Percentiles rank a stretch among this genome's conserved stretches.
Evolutionary conservation across 192 early-diverging fungal species (phyloP).

Genomic region (Podila epicladia): DNA sequence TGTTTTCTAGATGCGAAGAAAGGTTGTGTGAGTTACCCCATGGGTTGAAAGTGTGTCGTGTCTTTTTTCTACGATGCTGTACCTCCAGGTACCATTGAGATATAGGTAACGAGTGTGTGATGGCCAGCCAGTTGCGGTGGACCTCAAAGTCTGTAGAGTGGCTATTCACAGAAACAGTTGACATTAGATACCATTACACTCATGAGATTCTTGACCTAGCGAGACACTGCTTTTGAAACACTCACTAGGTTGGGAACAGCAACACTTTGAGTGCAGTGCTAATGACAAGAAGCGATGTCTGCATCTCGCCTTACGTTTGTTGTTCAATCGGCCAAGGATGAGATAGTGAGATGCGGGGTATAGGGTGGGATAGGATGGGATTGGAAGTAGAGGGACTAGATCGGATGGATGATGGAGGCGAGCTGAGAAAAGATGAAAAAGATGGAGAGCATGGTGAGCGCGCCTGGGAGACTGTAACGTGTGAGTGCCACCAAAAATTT

Average conservation of each 20-base stretch:
- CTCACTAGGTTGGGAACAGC: constrained; percentile 79
- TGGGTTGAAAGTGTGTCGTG: too few relatives aligned
- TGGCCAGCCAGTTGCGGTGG: constrained; percentile 97
- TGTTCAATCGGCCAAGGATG: neutral
- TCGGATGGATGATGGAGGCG: too few relatives aligned
- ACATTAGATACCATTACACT: neutral
- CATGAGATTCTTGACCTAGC: too few relatives aligned
- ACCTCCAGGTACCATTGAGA: constrained; percentile 88
- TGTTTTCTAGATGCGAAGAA: constrained; percentile 58
- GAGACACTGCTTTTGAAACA: neutral
- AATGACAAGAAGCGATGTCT: constrained; percentile 54
- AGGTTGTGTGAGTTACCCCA: too few relatives aligned
- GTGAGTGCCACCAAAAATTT: too few relatives aligned
- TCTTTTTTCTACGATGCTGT: neutral
- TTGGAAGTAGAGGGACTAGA: neutral
- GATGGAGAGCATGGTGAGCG: too few relatives aligned
- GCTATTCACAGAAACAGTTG: constrained; percentile 36
- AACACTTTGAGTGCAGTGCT: constrained; percentile 66
- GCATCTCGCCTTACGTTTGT: constrained; percentile 25
- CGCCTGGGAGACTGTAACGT: too few relatives aligned
- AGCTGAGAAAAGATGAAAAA: too few relatives aligned
- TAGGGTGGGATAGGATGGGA: neutral
- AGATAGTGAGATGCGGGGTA: neutral
- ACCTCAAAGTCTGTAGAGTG: constrained; percentile 99
- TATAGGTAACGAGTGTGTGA: constrained; percentile 87